Evolutionary conservation across 148 eudicot species (phyloP), one percentile per base, ranked within the genome.

Genomic region (Camellia granthamiana): DNA sequence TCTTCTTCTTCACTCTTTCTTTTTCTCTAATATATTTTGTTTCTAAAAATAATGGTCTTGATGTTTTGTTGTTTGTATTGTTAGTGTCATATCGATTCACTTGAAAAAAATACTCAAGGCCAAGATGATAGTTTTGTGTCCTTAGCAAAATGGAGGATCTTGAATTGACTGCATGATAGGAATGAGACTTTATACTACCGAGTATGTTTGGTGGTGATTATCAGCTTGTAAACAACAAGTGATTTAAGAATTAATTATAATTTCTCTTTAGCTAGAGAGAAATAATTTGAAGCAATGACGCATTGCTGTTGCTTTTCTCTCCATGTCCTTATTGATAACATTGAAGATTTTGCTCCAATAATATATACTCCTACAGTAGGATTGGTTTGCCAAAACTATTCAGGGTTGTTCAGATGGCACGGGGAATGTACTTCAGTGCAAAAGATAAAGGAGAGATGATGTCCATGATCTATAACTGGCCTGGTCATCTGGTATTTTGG

Each of bases 331-430:
- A 96, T 92, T 84, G 95, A 96, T 83, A 94, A 94, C 79, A 90
- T 96, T 30, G 79, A 81, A 68, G 64, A 71, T 75, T 81, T 93
- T 87, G 99, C 99, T 83, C 98, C 99, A 52, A 87, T 94, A 80
- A 93, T 96, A 83, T 96, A 96, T 84, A 96, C 98, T 89, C 99
- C 99, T 65, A 96, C 99, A 60, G 99, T 96, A 47, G 99, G 99
- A 80, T 81, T 96, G 86, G 99, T 96, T 30, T 96, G 99, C 80
- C 99, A 96, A 88, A 96, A 96, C 86, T 96, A 93, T 84, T 93
- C 94, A 66, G 99, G 99, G 76, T 89, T 96, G 85, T 93, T 92
- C 90, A 89, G 99, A 89, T 95, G 99, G 69, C 98, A 14, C 95
- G 99, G 64, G 99, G 99, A 78, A 96, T 96, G 99, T 96, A 96